A percentile compares a stretch with the other conserved stretches of the same genome.
Conservation (phyloP, 768 basidiomycete genomes). For the Mycena albidolilacea region DNA sequence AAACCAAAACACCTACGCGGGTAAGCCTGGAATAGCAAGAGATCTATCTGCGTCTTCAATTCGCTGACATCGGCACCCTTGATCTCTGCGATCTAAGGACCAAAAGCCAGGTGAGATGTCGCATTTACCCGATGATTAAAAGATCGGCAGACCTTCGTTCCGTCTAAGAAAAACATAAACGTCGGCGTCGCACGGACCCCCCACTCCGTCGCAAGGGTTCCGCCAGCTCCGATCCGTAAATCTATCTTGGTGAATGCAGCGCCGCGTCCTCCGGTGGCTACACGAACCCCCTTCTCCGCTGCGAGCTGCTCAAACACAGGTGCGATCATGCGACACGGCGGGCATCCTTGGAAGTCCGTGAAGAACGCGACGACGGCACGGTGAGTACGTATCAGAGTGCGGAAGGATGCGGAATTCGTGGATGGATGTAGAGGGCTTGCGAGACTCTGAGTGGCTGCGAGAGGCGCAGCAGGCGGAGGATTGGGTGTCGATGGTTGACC, state of each 20-base stretch:
- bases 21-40: conserved; percentile 82
- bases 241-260: conserved; percentile 91
- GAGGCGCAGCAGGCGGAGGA: conserved; percentile 40
- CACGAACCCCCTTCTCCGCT: conserved; percentile 66
- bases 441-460: conserved; percentile 64
- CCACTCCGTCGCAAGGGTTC: conserved; percentile 72
- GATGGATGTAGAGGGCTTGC: conserved; percentile 77
- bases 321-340: conserved; percentile 87
- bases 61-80: conserved; percentile 81
- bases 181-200: conserved; percentile 87
- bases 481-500: conserved; percentile 39
- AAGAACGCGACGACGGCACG: conserved; percentile 86
- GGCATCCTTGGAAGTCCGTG: conserved; percentile 79
- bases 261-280: conserved; percentile 54
- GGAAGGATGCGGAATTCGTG: conserved; percentile 83
- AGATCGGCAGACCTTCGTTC: conserved; percentile 67
- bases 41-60: conserved; percentile 79
- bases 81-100: conserved; percentile 72
- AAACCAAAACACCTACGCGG: conserved; percentile 71
- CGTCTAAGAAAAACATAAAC: conserved; percentile 89
- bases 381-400: conserved; percentile 73
- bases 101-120: conserved; percentile 4
- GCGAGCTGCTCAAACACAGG: conserved; percentile 88
- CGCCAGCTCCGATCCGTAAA: conserved; percentile 76
- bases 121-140: neutral